Base-by-base conservation (phyloP, 2,329 filamentous ascomycete species). In the Stylonectria norvegica region DNA sequence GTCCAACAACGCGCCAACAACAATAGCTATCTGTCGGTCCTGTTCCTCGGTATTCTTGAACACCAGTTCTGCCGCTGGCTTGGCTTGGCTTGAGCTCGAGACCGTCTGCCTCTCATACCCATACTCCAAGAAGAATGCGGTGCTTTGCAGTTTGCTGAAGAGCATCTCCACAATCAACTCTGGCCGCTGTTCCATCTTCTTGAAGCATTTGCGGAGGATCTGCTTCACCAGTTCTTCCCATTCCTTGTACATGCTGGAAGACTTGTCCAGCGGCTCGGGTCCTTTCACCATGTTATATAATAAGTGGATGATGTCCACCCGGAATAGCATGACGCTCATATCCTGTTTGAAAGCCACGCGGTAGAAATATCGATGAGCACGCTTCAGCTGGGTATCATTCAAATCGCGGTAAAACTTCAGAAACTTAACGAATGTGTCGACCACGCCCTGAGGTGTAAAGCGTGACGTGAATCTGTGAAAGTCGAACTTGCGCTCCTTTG, bases 341-440 rank as follows among this genome's bases (percentile, higher is more conserved):
- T 96, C 88, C 63, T 95, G 86, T 67, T 97, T 98, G 72, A 97
- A 97, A 0, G 89, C 89, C 9, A 95, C 75, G 0, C 91, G 84
- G 58, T 97, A 94, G 58, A 98, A 90, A 63, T 91, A 98, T 5
- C 93, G 85, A 66, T 97, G 93, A 10, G 85, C 85, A 5, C 93
- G 82, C 68, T 97, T 97, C 25, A 97, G 71, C 60, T 98, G 93
- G 25, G 81, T 73, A 2, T 81, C 72, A 37, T 81, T 78, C 9
- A 98, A 74, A 49, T 98, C 93, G 28, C 73, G 76, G 65, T 95
- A 96, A 65, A 82, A 91, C 33, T 75, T 78, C 1, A 83, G 81
- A 48, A 96, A 89, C 3, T 79, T 73, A 20, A 95, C 75, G 59
- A 95, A 98, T 0, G 91, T 94, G 61, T 97, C 84, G 32, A 98